phyloP scores from a whole-genome alignment of 2,329 filamentous ascomycete species.

The Clathrospora elynae region DNA sequence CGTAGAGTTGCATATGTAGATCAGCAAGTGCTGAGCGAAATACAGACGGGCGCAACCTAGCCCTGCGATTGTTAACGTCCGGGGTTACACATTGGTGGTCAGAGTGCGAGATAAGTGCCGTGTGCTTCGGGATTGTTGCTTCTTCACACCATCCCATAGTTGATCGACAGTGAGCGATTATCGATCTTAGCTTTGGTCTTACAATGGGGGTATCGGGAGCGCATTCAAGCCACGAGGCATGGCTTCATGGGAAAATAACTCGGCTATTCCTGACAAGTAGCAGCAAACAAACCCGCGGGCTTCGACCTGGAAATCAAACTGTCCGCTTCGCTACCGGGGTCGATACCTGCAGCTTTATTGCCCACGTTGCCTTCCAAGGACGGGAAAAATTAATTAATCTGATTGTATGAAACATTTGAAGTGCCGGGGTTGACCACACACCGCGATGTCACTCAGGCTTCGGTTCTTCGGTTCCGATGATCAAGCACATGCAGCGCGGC shows the following conservation, averaged over 20 bases:
- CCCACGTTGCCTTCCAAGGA: conserved; percentile 18
- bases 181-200: conserved; percentile 10
- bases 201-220: conserved; percentile 21
- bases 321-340: conserved; percentile 36
- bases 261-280: conserved; percentile 23
- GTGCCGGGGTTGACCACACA: too few relatives aligned
- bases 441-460: too few relatives aligned
- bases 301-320: conserved; percentile 19
- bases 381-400: not conserved
- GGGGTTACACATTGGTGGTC: conserved; percentile 16
- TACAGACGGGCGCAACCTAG: conserved; percentile 17
- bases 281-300: conserved; percentile 27
- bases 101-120: conserved; percentile 15
- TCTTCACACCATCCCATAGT: conserved; percentile 17
- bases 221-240: conserved; percentile 24
- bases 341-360: conserved; percentile 25
- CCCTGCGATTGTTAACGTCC: conserved; percentile 13
- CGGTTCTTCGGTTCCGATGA: too few relatives aligned
- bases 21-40: conserved; percentile 24
- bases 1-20: conserved; percentile 23
- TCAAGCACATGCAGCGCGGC: not conserved
- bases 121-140: conserved; percentile 21
- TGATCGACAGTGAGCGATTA: conserved; percentile 15
- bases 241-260: conserved; percentile 25
- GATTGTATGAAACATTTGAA: not conserved